Evolutionary conservation across 2,329 filamentous ascomycete genomes (phyloP).

Genomic region (Paecilomyces niveus): DNA sequence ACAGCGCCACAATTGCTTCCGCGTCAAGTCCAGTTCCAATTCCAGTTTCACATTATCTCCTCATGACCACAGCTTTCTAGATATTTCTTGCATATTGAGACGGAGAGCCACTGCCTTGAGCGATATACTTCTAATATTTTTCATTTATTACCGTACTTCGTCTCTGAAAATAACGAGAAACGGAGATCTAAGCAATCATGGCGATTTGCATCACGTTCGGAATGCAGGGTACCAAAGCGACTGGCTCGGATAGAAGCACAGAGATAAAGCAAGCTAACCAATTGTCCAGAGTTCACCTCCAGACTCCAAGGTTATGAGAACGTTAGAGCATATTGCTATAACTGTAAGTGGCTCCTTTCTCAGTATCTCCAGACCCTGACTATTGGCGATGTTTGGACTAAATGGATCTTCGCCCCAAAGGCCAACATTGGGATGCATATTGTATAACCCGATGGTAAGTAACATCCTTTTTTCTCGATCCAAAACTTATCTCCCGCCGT

Average conservation of each 20-base stretch:
- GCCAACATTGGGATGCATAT: constrained; percentile 39
- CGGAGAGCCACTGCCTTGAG: not conserved
- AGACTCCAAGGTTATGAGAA: constrained; percentile 40
- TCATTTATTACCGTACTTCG: not conserved
- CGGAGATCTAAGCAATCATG: constrained; percentile 18
- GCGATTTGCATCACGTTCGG: constrained; percentile 39
- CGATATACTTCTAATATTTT: not conserved
- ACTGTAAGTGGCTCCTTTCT: constrained; percentile 26
- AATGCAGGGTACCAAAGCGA: constrained; percentile 25
- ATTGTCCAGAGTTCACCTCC: constrained; percentile 34
- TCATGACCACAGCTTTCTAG: not conserved
- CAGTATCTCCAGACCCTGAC: not conserved
- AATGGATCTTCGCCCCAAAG: constrained; percentile 11
- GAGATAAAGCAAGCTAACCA: constrained; percentile 6
- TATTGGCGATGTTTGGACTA: not conserved
- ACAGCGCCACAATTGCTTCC: constrained; percentile 21
- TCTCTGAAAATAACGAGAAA: not conserved
- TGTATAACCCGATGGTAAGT: constrained; percentile 37
- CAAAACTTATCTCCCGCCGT: not conserved
- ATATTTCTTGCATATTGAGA: not conserved
- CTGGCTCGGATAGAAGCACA: not conserved
- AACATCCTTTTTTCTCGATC: not conserved
- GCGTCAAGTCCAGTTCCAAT: not conserved
- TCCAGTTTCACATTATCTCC: not conserved
- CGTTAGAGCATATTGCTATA: constrained; percentile 40